phyloP scores from a whole-genome alignment of 371 early-diverging fungal genomes.

The Syncephalastrum monosporum region DNA sequence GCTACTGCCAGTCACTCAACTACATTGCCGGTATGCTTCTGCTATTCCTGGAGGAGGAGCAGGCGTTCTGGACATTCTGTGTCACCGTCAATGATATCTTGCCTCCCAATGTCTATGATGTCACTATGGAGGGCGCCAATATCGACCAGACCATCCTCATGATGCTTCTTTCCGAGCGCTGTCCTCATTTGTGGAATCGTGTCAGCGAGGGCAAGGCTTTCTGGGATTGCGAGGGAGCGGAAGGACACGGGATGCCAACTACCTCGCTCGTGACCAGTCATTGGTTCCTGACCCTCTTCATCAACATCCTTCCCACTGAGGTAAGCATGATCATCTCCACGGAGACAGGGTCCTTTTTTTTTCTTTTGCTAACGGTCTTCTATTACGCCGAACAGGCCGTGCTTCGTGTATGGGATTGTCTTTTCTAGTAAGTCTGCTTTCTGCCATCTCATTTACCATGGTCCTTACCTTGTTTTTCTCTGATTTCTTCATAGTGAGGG shows the following conservation, averaged over 20 bases:
- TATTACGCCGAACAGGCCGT: constrained; percentile 46
- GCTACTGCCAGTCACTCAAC: constrained; percentile 83
- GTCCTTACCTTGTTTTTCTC: not conserved
- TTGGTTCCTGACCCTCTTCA: constrained; percentile 85
- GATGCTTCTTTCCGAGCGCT: constrained; percentile 53
- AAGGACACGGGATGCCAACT: constrained; percentile 56
- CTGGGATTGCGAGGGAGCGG: constrained; percentile 49
- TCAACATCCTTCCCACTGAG: constrained; percentile 78
- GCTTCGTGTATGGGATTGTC: constrained; percentile 83
- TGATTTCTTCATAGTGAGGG: constrained; percentile 56
- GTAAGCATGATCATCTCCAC: constrained; percentile 19
- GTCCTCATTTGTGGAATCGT: constrained; percentile 52
- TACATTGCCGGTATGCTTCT: constrained; percentile 76
- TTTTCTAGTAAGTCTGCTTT: constrained; percentile 60
- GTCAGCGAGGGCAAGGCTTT: constrained; percentile 41
- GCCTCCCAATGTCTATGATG: constrained; percentile 74
- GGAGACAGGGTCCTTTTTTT: no score
- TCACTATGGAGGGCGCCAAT: constrained; percentile 71
- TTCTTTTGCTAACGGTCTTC: not conserved
- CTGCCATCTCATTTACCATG: not conserved
- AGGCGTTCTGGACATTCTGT: constrained; percentile 78
- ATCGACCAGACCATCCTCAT: constrained; percentile 74
- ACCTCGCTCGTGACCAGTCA: constrained; percentile 77
- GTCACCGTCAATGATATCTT: constrained; percentile 68
- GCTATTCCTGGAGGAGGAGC: constrained; percentile 73